Conservation (phyloP, 352 stramenopile genomes). For the Phytopythium boreale region DNA sequence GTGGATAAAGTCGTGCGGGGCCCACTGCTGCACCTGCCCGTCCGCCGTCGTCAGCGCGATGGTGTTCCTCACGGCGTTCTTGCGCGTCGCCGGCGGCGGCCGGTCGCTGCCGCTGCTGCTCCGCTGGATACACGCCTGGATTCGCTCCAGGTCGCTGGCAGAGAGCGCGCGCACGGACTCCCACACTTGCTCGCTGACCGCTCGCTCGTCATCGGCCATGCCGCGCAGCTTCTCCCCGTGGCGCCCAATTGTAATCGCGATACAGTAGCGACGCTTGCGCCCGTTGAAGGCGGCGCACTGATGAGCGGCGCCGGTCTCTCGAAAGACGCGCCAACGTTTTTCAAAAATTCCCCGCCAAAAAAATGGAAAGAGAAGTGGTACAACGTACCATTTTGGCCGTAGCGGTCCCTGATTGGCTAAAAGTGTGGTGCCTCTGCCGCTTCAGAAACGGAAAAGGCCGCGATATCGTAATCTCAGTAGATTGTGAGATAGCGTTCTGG, state of each 20-base stretch:
- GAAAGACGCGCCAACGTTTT: neutral
- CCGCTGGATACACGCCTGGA: constrained; percentile 11
- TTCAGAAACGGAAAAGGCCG: neutral
- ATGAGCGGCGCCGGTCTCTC: too few species aligned
- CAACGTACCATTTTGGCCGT: neutral
- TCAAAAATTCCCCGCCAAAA: neutral
- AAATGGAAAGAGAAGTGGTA: neutral
- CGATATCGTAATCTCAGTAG: too few species aligned
- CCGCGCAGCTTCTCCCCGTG: neutral
- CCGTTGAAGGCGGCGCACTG: neutral
- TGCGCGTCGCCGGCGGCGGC: neutral
- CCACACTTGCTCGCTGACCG: constrained; percentile 25
- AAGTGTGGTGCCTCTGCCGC: neutral
- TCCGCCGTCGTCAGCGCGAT: neutral
- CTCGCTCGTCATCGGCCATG: constrained; percentile 11
- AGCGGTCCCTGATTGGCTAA: neutral
- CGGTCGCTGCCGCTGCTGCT: constrained; percentile 12
- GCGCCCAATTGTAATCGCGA: too few species aligned
- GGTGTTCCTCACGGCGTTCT: neutral
- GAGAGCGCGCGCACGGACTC: constrained; percentile 23
- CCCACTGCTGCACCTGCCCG: constrained; percentile 17
- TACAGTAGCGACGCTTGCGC: neutral
- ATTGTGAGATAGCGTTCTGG: too few species aligned
- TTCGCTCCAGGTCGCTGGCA: constrained; percentile 16
- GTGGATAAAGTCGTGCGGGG: constrained; percentile 20